These are phyloP conservation scores for Metschnikowia cubensis DNA, from an alignment of 805 yeast genomes.

Conservation along the genomic window DNA sequence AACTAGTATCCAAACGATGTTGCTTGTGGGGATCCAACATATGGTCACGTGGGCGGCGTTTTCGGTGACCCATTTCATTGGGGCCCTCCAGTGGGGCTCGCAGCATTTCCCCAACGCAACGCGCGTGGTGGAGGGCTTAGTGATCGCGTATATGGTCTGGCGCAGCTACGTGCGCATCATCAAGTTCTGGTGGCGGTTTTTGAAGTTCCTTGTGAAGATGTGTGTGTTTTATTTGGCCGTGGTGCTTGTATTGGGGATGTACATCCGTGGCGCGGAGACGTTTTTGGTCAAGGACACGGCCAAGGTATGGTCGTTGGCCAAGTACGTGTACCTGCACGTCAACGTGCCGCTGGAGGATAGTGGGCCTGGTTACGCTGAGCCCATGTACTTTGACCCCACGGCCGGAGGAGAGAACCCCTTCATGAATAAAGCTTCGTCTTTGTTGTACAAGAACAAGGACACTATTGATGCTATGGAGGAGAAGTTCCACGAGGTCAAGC, in stretches of 20 bases:
- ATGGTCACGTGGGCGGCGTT: neutral
- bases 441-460: neutral
- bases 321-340: neutral
- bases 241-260: constrained; percentile 3
- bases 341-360: no score
- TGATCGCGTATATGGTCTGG: constrained; percentile 10
- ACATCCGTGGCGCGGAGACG: constrained; percentile 11
- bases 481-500: neutral
- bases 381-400: neutral
- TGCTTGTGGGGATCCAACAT: neutral
- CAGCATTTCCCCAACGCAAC: constrained; percentile 8
- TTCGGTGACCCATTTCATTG: neutral
- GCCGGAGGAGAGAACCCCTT: neutral
- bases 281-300: constrained; percentile 10
- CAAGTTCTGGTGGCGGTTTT: constrained; percentile 12
- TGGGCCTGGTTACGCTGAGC: neutral
- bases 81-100: neutral
- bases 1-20: neutral
- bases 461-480: neutral
- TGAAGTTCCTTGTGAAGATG: constrained; percentile 8
- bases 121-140: constrained; percentile 1
- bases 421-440: neutral
- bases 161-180: constrained; percentile 8
- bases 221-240: constrained; percentile 1
- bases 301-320: neutral